Conservation (phyloP, 2,329 filamentous ascomycete genomes). For the Dactylellina sp. region DNA sequence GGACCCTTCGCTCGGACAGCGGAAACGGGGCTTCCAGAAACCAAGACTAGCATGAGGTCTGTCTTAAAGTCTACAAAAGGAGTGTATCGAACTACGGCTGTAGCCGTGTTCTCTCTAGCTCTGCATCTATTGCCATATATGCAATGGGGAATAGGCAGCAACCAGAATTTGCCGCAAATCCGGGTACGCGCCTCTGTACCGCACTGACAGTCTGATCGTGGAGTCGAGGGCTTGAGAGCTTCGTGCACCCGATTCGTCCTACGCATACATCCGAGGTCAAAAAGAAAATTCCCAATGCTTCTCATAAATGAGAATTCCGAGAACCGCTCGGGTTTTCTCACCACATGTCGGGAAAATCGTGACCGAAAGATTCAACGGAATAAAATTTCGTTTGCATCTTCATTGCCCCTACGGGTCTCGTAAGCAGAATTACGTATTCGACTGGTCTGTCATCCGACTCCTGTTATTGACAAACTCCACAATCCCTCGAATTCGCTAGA, state of each 20-base stretch:
- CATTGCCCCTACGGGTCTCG: no score
- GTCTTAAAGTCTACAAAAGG: no score
- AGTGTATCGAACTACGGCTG: not conserved
- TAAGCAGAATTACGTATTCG: no score
- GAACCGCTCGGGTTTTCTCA: not conserved
- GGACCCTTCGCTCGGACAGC: conserved; percentile 44
- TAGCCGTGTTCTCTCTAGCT: conserved; percentile 5
- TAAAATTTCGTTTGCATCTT: no score
- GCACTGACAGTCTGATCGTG: conserved; percentile 41
- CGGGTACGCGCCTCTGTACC: conserved; percentile 9
- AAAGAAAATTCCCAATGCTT: not conserved
- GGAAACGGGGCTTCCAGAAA: not conserved
- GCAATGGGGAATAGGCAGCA: conserved; percentile 34
- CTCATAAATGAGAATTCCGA: conserved; percentile 3
- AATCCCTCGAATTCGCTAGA: no score
- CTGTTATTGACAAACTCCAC: no score
- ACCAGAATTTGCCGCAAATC: conserved; percentile 20
- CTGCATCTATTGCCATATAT: no score
- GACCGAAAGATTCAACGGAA: no score
- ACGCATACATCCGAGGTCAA: not conserved
- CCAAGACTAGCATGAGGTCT: not conserved
- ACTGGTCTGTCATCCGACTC: no score
- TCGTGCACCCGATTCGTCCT: not conserved
- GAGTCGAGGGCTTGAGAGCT: conserved; percentile 1
- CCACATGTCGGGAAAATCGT: no score